Evolutionary conservation across 164 flowering plant genomes (phyloP).

Genomic region (Aristolochia californica): DNA sequence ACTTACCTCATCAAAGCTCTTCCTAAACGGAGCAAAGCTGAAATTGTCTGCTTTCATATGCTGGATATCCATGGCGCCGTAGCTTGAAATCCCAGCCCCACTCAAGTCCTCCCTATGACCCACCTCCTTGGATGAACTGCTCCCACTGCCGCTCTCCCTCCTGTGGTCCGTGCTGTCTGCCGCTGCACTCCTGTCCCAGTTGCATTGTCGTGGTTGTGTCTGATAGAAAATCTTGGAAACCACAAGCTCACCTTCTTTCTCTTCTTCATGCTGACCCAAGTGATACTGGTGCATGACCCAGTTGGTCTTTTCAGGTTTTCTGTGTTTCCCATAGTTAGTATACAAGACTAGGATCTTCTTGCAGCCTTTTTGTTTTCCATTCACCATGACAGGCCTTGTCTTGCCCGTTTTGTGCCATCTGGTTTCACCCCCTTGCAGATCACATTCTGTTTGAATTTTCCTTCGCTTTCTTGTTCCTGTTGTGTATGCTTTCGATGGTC

Average conservation of each 20-base stretch:
- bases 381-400: conserved; percentile 90
- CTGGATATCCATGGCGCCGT: conserved; percentile 47
- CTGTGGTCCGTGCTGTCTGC: conserved; percentile 31
- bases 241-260: conserved; percentile 97
- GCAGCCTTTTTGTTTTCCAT: conserved; percentile 94
- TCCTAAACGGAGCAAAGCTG: conserved; percentile 28
- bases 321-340: conserved; percentile 86
- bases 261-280: conserved; percentile 86
- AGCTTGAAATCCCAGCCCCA: conserved; percentile 35
- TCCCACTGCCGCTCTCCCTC: conserved; percentile 54
- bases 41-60: conserved; percentile 56
- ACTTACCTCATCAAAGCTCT: conserved; percentile 20
- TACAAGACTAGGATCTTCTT: conserved; percentile 94
- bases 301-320: conserved; percentile 95
- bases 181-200: conserved; percentile 44
- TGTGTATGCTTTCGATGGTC: conserved; percentile 98
- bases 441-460: conserved; percentile 93
- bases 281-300: conserved; percentile 99
- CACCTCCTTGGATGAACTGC: conserved; percentile 44
- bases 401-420: conserved; percentile 99
- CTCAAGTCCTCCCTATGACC: conserved; percentile 37
- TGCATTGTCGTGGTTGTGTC: conserved; percentile 94
- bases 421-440: conserved; percentile 87
- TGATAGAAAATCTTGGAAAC: conserved; percentile 97
- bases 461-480: conserved; percentile 95